Evolutionary conservation across 2,329 filamentous ascomycete species (phyloP), one percentile per base, ranked within the genome.

Genomic region (Pseudocercospora cruenta): DNA sequence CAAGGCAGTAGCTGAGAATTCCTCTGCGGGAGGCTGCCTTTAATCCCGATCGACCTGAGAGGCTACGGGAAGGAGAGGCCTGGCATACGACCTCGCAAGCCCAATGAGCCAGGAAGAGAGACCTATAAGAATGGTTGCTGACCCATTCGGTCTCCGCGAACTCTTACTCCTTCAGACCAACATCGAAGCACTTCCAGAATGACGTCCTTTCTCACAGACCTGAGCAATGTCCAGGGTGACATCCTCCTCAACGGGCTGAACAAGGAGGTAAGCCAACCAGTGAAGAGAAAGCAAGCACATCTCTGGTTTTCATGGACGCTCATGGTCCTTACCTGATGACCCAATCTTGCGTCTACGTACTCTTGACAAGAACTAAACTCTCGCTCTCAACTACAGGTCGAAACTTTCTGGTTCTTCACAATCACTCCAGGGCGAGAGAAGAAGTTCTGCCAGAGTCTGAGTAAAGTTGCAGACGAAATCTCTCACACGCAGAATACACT

Each of bases 331-430:
- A 1, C 16, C 1, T n/a, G n/a, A n/a, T n/a, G n/a, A n/a, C n/a
- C n/a, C n/a, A n/a, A n/a, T n/a, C n/a, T n/a, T n/a, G n/a, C n/a
- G n/a, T 39, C 16, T 4, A 39, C 4, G 16, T 4, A 0, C 8
- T 10, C 6, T 43, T 1, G 39, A 6, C 16, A 16, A 43, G 39
- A 43, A 16, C 39, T 43, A 7, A 19, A 1, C 5, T 3, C 8
- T 6, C 1, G 5, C n/a, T n/a, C 2, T 5, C 5, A 7, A 19
- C 16, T 6, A 39, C 8, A 43, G 39, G 68, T 64, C 4, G 71
- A 75, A 45, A 71, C 70, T 2, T 75, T 74, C 63, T 69, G 70
- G 62, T 74, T 75, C 67, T 74, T 75, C 66, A 65, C 63, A 14
- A 75, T 75, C 51, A 59, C 60, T 19, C 31, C 9, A 10, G 28